A percentile compares a stretch with the other conserved stretches of the same genome.
Conservation (phyloP, 192 early-diverging fungal species). For the Podila verticillata region DNA sequence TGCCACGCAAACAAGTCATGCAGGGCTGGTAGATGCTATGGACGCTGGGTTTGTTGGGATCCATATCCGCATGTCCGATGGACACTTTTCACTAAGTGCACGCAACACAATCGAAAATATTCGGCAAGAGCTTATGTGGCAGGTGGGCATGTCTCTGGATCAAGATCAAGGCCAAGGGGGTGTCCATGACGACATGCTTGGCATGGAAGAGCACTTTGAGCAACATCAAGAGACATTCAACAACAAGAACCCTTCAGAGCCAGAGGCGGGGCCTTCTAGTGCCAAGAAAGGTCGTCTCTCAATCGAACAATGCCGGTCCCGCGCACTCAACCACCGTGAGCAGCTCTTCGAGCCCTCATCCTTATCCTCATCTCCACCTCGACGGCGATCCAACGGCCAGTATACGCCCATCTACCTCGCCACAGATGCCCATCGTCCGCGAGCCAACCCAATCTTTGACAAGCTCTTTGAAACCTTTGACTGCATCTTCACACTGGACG, state of each 20-base stretch:
- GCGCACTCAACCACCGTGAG: slow-evolving; percentile 17
- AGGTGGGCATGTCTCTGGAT: slow-evolving; percentile 19
- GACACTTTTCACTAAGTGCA: slow-evolving; percentile 42
- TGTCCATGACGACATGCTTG: background rate
- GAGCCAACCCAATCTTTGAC: slow-evolving; percentile 57
- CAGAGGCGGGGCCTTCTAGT: no score
- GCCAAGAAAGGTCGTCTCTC: slow-evolving; percentile 19
- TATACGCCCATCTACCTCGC: slow-evolving; percentile 62
- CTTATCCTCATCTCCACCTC: background rate
- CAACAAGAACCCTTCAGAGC: background rate
- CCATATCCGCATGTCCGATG: slow-evolving; percentile 48
- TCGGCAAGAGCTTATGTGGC: slow-evolving; percentile 43
- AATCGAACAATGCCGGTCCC: slow-evolving; percentile 32
- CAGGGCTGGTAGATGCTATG: background rate
- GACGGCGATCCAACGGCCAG: slow-evolving; percentile 30
- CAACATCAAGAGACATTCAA: background rate
- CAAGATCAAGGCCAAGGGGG: background rate
- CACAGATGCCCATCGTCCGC: slow-evolving; percentile 59
- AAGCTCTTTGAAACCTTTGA: slow-evolving; percentile 59
- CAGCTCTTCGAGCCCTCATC: background rate
- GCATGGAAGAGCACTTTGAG: background rate
- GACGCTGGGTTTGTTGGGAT: slow-evolving; percentile 38
- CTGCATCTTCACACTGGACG: slow-evolving; percentile 58
- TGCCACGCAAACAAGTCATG: background rate
- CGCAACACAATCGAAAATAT: slow-evolving; percentile 42